Evolutionary conservation across 164 flowering plant species (phyloP), one percentile per base, ranked within the genome.

Genomic region (Vitis rupestris): DNA sequence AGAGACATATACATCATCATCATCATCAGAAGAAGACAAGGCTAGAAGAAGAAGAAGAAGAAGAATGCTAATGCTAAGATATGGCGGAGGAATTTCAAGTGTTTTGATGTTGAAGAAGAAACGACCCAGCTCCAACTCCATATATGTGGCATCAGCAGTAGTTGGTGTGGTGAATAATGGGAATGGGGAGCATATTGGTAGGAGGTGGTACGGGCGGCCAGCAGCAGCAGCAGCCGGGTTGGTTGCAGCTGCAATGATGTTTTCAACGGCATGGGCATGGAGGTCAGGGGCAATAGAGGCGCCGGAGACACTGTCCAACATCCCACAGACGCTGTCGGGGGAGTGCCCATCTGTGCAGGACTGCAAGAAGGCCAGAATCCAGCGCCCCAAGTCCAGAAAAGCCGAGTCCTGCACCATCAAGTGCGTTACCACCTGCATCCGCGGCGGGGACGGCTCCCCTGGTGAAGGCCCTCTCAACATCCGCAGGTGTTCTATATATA

Each of bases 401-500:
- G 99, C 99, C 0, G 98, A 92, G 76, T 63, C 84, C 0, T 95
- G 99, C 77, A 91, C 97, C 4, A 69, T 68, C 60, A 92, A 88
- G 72, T 95, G 99, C 60, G 90, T 91, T 50, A 74, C 82, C 14
- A 92, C 98, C 65, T 95, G 99, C 81, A 88, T 90, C 50, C 77
- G 86, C 15, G 97, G 99, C 10, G 97, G 97, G 12, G 84, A 81
- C 27, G 97, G 94, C n/a, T 82, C 94, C 1, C 98, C 91, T 1
- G 97, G 97, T 3, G 98, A 92, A 84, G 98, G 98, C 10, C 97
- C 99, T 50, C 71, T 91, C 9, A 91, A 90, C 47, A 76, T 88
- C 47, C 71, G 91, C 53, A 86, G 95, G 98, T 90, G 68, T 10
- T 13, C 17, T 31, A 55, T 55, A n/a, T n/a, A n/a, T 55, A 6